Evolutionary conservation across 2,329 filamentous ascomycete species (phyloP), one percentile per base, ranked within the genome.

Genomic region (Fonsecaea monophora): DNA sequence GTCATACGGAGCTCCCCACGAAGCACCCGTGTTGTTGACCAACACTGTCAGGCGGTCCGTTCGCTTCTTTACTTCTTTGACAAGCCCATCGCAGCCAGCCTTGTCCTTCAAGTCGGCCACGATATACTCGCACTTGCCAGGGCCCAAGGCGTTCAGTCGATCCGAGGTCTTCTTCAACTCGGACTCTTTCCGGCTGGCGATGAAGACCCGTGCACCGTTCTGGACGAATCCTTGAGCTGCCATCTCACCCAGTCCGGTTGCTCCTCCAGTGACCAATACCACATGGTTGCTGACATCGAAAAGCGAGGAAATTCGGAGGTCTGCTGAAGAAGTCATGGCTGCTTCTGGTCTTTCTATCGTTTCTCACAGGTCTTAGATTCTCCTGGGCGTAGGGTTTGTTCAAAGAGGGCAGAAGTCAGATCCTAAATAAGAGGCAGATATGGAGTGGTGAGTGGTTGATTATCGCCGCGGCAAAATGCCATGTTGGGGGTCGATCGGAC

Each of bases 1-100:
- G 67, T 86, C 83, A 73, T 86, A 87, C 34, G 84, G 82, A 32
- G 82, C 85, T 9, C 84, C 85, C 81, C 83, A 85, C 60, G 82
- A 83, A 8, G 81, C 84, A 15, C 83, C 83, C 8, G 83, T 83
- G 45, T 67, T 67, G 73, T 85, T 85, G 60, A 85, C 77, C 21
- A 85, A 75, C 30, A 85, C 81, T 70, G 75, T 84, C 76, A 85
- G 62, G 12, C 76, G 71, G 42, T 78, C 77, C 2, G 75, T 75
- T 9, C 78, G 77, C 73, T 82, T 82, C 67, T 79, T 78, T 37
- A 85, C 74, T 68, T 84, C 83, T n/a, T 78, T 78, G 9, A 81
- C 81, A 38, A 85, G 75, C 34, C 74, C 80, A 63, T 82, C 79
- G 68, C 82, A 81, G 1, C 84, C 83, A 10, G 82, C 82, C 64